Evolutionary conservation across 148 eudicot genomes (phyloP), one percentile per base, ranked within the genome.

Genomic region (Mesembryanthemum crystallinum): DNA sequence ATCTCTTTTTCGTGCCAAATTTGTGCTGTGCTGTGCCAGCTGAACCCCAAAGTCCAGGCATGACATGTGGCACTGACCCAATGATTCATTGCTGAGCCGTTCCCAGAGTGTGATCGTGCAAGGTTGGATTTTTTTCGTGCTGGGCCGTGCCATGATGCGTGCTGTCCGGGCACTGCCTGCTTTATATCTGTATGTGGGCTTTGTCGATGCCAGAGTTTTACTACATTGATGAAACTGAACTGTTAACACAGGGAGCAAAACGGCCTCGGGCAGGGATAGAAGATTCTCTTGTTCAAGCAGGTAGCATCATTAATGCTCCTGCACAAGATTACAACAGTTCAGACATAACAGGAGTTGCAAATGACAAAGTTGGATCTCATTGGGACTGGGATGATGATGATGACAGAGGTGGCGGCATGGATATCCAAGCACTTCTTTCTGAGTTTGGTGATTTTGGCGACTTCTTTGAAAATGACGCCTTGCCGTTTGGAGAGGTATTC

Each of bases 391-490:
- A 92, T 78, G 96, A 88, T 86, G 96, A 88, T 86, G 96, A 90
- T 76, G 94, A 88, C 60, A 82, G 87, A 75, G 98, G 89, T 42
- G 80, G 79, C 70, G 87, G 87, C 73, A 86, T 90, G 90, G 98
- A 94, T 85, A 95, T 95, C 76, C 89, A 95, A 85, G 89, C 98
- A 70, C 92, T 95, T 74, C 87, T 95, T 30, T 85, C 97, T 42
- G 98, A 95, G 81, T 95, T 95, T 78, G 98, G 98, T 32, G 97
- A 92, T 73, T 95, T 95, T 75, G 98, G 98, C 57, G 98, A 95
- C 82, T 90, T 95, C 76, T 95, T 95, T 77, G 89, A 87, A 84
- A 88, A 74, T 82, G 98, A 95, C 73, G 86, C 81, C 73, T 82
- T 95, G 79, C 91, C 97, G 25, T 89, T 95, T 83, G 98, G 98